phyloP scores from a whole-genome alignment of 768 basidiomycete genomes.

The Tremella fuciformis region DNA sequence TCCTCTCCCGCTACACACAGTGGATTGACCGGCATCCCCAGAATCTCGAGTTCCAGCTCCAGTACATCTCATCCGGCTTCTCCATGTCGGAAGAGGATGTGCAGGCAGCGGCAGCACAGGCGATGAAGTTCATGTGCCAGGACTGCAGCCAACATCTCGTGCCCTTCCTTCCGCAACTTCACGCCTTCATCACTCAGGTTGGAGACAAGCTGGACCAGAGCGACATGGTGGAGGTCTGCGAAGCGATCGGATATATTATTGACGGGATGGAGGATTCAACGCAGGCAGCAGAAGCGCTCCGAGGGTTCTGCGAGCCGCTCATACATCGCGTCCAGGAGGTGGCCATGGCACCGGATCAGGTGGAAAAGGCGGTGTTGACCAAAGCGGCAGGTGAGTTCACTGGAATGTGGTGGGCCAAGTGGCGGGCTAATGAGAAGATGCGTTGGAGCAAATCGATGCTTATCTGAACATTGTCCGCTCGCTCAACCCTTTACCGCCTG shows the following conservation, averaged over 20 bases:
- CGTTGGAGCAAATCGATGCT: slow-evolving; percentile 86
- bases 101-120: slow-evolving; percentile 88
- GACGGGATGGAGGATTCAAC: slow-evolving; percentile 82
- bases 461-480: slow-evolving; percentile 79
- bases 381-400: slow-evolving; percentile 60
- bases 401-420: background rate
- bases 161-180: slow-evolving; percentile 84
- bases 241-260: slow-evolving; percentile 93
- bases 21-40: slow-evolving; percentile 89
- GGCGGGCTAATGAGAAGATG: slow-evolving; percentile 57
- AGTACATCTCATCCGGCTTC: slow-evolving; percentile 90
- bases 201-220: slow-evolving; percentile 78
- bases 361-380: slow-evolving; percentile 69
- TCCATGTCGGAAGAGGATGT: slow-evolving; percentile 71
- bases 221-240: slow-evolving; percentile 86
- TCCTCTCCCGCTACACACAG: slow-evolving; percentile 92
- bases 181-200: slow-evolving; percentile 77
- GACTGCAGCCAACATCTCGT: slow-evolving; percentile 95
- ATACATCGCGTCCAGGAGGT: slow-evolving; percentile 70
- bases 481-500: slow-evolving; percentile 73
- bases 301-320: slow-evolving; percentile 81
- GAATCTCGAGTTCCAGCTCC: slow-evolving; percentile 78
- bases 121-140: slow-evolving; percentile 92
- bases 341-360: slow-evolving; percentile 58
- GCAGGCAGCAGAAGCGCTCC: slow-evolving; percentile 78